These are phyloP conservation scores for Trichoderma harzianum DNA, from an alignment of 2,329 filamentous ascomycete genomes.

Conservation along the genomic window DNA sequence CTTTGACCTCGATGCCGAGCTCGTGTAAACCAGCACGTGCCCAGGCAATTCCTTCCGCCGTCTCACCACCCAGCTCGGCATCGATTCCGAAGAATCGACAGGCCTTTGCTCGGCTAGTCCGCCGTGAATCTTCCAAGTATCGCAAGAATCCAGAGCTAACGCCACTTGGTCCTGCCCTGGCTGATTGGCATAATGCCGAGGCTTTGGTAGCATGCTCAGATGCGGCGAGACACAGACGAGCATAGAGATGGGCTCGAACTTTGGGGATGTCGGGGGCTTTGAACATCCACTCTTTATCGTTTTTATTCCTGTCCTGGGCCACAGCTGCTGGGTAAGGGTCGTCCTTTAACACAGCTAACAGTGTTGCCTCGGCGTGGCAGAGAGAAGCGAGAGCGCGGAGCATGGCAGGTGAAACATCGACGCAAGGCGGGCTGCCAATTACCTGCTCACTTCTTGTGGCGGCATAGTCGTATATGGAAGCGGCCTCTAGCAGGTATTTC, in stretches of 20 bases:
- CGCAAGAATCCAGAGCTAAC: slow-evolving; percentile 64
- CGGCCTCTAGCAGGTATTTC: slow-evolving; percentile 72
- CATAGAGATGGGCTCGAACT: slow-evolving; percentile 83
- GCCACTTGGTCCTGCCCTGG: slow-evolving; percentile 40
- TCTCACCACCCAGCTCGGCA: slow-evolving; percentile 76
- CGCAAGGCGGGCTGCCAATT: slow-evolving; percentile 41
- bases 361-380: slow-evolving; percentile 80
- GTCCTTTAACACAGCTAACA: slow-evolving; percentile 88
- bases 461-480: slow-evolving; percentile 73
- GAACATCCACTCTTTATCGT: slow-evolving; percentile 96
- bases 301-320: slow-evolving; percentile 74
- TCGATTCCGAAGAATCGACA: slow-evolving; percentile 90
- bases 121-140: slow-evolving; percentile 73
- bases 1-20: slow-evolving; percentile 60
- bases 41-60: slow-evolving; percentile 85
- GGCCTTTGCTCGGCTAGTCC: slow-evolving; percentile 76
- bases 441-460: slow-evolving; percentile 51
- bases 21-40: slow-evolving; percentile 72
- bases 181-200: slow-evolving; percentile 45
- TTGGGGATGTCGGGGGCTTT: slow-evolving; percentile 83
- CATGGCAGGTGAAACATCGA: slow-evolving; percentile 52
- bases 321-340: slow-evolving; percentile 86
- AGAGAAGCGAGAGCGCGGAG: slow-evolving; percentile 60
- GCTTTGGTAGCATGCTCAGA: slow-evolving; percentile 83
- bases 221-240: slow-evolving; percentile 80